Percentiles rank a stretch among this genome's conserved stretches.
Evolutionary conservation across 371 early-diverging fungal species (phyloP).

Genomic region (Haplosporangium sp.): DNA sequence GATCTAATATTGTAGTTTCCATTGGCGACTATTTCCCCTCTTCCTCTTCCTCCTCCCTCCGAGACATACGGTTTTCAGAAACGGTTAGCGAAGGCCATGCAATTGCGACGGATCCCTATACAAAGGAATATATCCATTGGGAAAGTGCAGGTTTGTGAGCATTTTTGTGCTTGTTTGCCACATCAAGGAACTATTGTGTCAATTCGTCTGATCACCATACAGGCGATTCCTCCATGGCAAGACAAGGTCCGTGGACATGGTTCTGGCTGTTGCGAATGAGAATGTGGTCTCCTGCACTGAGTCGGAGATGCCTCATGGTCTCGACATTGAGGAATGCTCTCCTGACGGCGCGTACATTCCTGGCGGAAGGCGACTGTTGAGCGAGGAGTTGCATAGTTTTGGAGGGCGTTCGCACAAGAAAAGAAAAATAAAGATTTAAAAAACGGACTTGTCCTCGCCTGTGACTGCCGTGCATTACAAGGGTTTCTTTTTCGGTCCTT

Average conservation of each 20-base stretch:
- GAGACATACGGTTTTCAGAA: constrained; percentile 45
- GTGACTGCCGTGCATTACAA: not conserved
- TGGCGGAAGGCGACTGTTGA: constrained; percentile 50
- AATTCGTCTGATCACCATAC: constrained; percentile 6
- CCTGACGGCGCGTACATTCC: constrained; percentile 52
- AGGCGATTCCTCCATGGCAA: constrained; percentile 14
- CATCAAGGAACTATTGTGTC: too few species aligned
- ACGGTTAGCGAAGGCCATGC: constrained; percentile 64
- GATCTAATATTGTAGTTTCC: too few species aligned
- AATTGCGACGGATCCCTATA: constrained; percentile 56
- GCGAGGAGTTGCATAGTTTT: constrained; percentile 42
- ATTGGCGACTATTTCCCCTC: too few species aligned
- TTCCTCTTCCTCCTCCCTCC: too few species aligned
- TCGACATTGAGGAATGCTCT: constrained; percentile 62
- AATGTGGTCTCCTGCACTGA: constrained; percentile 69
- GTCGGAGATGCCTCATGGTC: constrained; percentile 57
- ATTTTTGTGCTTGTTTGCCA: too few species aligned
- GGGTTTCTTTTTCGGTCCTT: not conserved
- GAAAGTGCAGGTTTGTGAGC: not conserved
- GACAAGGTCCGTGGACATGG: not conserved
- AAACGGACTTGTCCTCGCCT: not conserved
- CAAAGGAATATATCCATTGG: not conserved
- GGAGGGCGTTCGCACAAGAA: not conserved
- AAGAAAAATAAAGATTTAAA: not conserved
- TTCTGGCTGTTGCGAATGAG: constrained; percentile 37